Percentiles rank a stretch among this genome's conserved stretches.
phyloP scores from a whole-genome alignment of 2,329 filamentous ascomycete species.

The Cercospora brassicicola region DNA sequence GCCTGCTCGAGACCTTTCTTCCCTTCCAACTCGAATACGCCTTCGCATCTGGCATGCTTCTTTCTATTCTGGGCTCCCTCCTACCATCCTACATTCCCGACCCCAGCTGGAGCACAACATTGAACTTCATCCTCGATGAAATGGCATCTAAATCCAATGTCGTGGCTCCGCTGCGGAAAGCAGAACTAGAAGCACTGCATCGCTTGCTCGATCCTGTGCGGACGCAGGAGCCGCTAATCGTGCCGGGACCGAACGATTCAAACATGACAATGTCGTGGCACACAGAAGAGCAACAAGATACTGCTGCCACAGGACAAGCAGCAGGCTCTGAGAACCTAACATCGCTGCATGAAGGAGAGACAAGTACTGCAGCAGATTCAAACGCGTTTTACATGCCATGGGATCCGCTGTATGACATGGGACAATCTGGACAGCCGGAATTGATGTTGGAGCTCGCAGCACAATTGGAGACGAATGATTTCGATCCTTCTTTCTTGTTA shows the following conservation, averaged over 20 bases:
- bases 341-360: not conserved
- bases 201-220: slow-evolving; percentile 10
- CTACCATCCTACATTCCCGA: slow-evolving; percentile 26
- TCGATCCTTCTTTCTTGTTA: slow-evolving; percentile 9
- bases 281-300: not conserved
- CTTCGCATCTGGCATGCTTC: slow-evolving; percentile 26
- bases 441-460: slow-evolving; percentile 10
- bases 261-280: not conserved
- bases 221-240: slow-evolving; percentile 8
- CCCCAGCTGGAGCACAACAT: slow-evolving; percentile 16
- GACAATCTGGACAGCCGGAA: slow-evolving; percentile 8
- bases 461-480: slow-evolving; percentile 5
- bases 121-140: slow-evolving; percentile 25
- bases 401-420: slow-evolving; percentile 9
- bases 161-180: slow-evolving; percentile 25
- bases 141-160: slow-evolving; percentile 28
- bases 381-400: slow-evolving; percentile 1
- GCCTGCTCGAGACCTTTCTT: slow-evolving; percentile 25
- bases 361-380: not conserved
- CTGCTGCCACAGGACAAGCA: not conserved
- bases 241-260: slow-evolving; percentile 2
- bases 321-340: not conserved
- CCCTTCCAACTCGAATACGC: slow-evolving; percentile 31
- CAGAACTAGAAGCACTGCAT: slow-evolving; percentile 26
- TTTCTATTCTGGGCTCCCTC: slow-evolving; percentile 25